Evolutionary conservation across 2,329 filamentous ascomycete species (phyloP).

Genomic region (Fonsecaea monophora): DNA sequence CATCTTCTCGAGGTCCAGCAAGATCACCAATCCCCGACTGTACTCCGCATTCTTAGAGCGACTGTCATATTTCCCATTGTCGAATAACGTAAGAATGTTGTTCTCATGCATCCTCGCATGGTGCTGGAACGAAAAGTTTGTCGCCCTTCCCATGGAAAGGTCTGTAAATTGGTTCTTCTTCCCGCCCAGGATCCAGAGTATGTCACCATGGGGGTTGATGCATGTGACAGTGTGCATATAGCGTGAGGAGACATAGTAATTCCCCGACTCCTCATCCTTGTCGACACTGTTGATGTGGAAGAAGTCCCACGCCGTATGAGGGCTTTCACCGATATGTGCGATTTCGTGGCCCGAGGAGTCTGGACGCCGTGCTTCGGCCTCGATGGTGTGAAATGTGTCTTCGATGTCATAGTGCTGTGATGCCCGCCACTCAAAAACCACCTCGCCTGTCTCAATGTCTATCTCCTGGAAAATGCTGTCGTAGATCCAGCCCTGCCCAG

Average conservation of each 20-base stretch:
- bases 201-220: slow-evolving; percentile 52
- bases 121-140: slow-evolving; percentile 60
- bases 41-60: slow-evolving; percentile 43
- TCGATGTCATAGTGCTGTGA: slow-evolving; percentile 49
- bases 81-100: slow-evolving; percentile 47
- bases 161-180: slow-evolving; percentile 53
- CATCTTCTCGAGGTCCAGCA: slow-evolving; percentile 49
- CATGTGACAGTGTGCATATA: slow-evolving; percentile 50
- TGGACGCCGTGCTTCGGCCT: slow-evolving; percentile 6
- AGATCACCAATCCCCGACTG: slow-evolving; percentile 50
- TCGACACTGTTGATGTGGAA: slow-evolving; percentile 63
- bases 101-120: slow-evolving; percentile 53
- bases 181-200: slow-evolving; percentile 62
- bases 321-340: neutral
- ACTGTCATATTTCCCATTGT: slow-evolving; percentile 43
- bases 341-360: neutral
- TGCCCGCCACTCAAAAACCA: slow-evolving; percentile 57
- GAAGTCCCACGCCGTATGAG: slow-evolving; percentile 55
- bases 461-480: slow-evolving; percentile 56
- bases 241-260: slow-evolving; percentile 54
- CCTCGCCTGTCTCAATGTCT: slow-evolving; percentile 51
- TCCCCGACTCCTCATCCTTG: slow-evolving; percentile 53
- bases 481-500: slow-evolving; percentile 45
- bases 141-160: slow-evolving; percentile 52
- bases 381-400: slow-evolving; percentile 8